phyloP scores from a whole-genome alignment of 2,329 filamentous ascomycete genomes.

The Sarocladium strictum region DNA sequence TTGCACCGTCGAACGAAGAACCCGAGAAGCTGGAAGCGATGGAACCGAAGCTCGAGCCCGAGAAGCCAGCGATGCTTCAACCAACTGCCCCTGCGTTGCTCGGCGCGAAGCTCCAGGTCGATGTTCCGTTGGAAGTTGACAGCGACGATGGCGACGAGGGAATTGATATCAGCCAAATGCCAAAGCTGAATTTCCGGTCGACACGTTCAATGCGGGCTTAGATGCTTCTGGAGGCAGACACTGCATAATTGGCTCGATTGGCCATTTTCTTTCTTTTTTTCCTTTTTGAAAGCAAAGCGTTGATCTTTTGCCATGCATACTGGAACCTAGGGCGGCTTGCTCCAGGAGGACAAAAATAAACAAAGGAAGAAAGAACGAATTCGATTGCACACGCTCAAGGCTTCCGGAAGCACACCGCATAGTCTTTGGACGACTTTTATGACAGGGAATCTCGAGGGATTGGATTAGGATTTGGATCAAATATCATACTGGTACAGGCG shows the following conservation, averaged over 20 bases:
- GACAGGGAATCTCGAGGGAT: neutral
- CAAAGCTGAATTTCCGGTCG: slow-evolving; percentile 36
- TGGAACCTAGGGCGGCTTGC: too few relatives aligned
- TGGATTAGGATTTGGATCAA: neutral
- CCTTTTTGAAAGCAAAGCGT: slow-evolving; percentile 1
- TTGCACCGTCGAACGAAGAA: slow-evolving; percentile 17
- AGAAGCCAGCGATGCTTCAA: neutral
- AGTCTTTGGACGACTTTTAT: slow-evolving; percentile 1
- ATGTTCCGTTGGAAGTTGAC: slow-evolving; percentile 18
- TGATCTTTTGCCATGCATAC: neutral
- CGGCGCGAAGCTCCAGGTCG: slow-evolving; percentile 23
- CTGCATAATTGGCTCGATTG: neutral
- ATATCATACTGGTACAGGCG: neutral
- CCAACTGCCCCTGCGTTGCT: slow-evolving; percentile 14
- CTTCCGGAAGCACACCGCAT: neutral
- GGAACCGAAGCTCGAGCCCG: slow-evolving; percentile 16
- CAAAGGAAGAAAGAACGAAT: neutral
- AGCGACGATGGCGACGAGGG: slow-evolving; percentile 36
- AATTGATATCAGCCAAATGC: slow-evolving; percentile 30
- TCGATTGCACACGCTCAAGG: too few relatives aligned
- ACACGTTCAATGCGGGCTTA: slow-evolving; percentile 30
- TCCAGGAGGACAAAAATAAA: neutral
- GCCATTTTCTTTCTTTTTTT: too few relatives aligned
- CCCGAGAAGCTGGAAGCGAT: slow-evolving; percentile 10
- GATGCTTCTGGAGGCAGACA: neutral